A percentile compares a stretch with the other conserved stretches of the same genome.
phyloP scores from a whole-genome alignment of 345 rosid genomes.

The Salix dunnii region DNA sequence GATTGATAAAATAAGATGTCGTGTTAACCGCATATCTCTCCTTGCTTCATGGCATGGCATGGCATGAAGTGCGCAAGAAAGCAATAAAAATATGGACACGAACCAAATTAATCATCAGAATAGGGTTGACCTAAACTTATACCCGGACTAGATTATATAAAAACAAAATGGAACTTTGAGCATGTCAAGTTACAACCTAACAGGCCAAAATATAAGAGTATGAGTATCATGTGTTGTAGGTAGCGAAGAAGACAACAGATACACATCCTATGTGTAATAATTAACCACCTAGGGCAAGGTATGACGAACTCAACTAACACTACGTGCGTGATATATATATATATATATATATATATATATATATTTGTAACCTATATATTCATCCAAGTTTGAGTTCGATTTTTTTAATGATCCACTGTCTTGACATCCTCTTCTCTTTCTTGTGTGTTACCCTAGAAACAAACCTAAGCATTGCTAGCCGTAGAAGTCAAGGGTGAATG shows the following conservation, averaged over 20 bases:
- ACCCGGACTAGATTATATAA: neutral
- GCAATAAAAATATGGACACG: conserved; percentile 10
- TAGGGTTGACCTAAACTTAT: conserved; percentile 41
- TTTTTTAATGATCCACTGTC: conserved; percentile 3
- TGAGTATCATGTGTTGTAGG: conserved; percentile 13
- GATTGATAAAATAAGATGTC: conserved; percentile 17
- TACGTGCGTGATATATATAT: neutral
- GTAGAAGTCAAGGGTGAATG: neutral
- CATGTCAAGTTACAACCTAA: neutral
- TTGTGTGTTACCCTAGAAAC: conserved; percentile 4
- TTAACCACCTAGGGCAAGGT: neutral
- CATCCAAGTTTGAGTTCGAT: neutral
- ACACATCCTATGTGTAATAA: neutral
- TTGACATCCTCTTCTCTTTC: neutral
- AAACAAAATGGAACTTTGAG: conserved; percentile 8
- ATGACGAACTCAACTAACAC: neutral
- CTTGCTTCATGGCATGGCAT: conserved; percentile 32
- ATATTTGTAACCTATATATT: neutral
- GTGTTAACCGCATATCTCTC: conserved; percentile 14
- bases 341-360: neutral
- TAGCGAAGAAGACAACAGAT: conserved; percentile 17
- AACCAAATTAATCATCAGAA: conserved; percentile 16
- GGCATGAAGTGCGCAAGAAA: conserved; percentile 34
- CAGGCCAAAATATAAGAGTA: conserved; percentile 8
- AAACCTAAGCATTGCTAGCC: conserved; percentile 3